Evolutionary conservation across 2,329 filamentous ascomycete genomes (phyloP), one percentile per base, ranked within the genome.

Genomic region (Fusarium euwallaceae): DNA sequence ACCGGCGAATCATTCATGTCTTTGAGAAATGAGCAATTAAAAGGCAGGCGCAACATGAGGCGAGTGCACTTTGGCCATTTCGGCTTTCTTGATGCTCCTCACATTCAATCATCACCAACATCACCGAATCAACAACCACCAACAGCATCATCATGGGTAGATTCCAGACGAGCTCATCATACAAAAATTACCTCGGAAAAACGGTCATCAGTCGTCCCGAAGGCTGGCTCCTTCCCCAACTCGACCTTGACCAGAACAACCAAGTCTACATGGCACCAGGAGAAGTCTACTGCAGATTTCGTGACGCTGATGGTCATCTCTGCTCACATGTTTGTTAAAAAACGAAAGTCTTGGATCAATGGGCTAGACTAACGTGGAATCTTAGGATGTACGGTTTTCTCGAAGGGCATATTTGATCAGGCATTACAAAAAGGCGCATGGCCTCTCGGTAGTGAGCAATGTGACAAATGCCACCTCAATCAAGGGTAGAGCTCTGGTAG

Each of bases 321-420:
- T 51, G 45, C 22, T 10, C 22, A 3, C 4, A 29, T 29, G 45
- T 51, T n/a, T 17, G 45, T 29, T 27, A 27, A 29, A 29, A 29
- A 29, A 27, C 1, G 6, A n/a, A 17, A 51, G 9, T 51, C 8
- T 51, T n/a, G 9, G 9, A 29, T 2, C 8, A 8, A 17, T 11
- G 24, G 24, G 9, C 24, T 51, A 17, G 24, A 11, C 24, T 51
- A 24, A 51, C 24, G 11, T 4, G 9, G 9, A 16, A 53, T 53
- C 9, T 32, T 17, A 53, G 48, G 16, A n/a, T 14, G 6, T 0
- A 24, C 22, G 43, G 12, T 24, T 48, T 24, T 16, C 39, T 20
- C 2, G 3, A 41, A 41, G n/a, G 5, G 0, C 3, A 20, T 6
- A 6, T 12, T 20, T 45, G 12, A 14, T 2, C 14, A 16, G 1